phyloP scores from a whole-genome alignment of 2,329 filamentous ascomycete species.

The Talaromyces sp. region DNA sequence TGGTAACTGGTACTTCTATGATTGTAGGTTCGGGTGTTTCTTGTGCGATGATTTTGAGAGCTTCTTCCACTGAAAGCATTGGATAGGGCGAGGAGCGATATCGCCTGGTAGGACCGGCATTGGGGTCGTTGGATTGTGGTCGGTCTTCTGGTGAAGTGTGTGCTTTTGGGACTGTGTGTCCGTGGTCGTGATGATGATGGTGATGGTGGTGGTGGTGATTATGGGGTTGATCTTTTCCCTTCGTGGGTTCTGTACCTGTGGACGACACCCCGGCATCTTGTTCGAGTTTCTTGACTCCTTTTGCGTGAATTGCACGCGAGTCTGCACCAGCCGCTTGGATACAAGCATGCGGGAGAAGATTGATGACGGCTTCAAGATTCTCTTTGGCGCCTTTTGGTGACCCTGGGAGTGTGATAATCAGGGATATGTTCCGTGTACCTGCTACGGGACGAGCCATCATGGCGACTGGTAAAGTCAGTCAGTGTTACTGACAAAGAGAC shows the following conservation, averaged over 20 bases:
- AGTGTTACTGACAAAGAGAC: neutral
- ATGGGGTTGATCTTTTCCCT: constrained; percentile 20
- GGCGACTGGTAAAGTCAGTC: constrained; percentile 60
- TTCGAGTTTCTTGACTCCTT: constrained; percentile 79
- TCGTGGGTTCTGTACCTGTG: constrained; percentile 15
- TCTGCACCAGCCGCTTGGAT: constrained; percentile 77
- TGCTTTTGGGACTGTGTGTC: constrained; percentile 59
- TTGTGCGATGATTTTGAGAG: constrained; percentile 65
- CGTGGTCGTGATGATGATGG: constrained; percentile 56
- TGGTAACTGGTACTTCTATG: constrained; percentile 57
- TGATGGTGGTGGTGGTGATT: constrained; percentile 36
- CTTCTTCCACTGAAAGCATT: constrained; percentile 82
- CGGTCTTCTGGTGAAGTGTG: constrained; percentile 63
- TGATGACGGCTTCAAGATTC: constrained; percentile 82
- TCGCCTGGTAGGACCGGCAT: constrained; percentile 59
- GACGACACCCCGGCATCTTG: constrained; percentile 64
- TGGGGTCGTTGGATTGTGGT: constrained; percentile 56
- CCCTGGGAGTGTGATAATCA: constrained; percentile 86
- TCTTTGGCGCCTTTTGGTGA: constrained; percentile 94
- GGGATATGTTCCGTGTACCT: constrained; percentile 71
- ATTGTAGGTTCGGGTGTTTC: constrained; percentile 62
- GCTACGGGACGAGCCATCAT: constrained; percentile 95
- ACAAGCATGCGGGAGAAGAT: constrained; percentile 92
- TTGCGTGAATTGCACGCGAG: constrained; percentile 71
- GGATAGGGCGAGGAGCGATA: constrained; percentile 85